Percentiles rank a stretch among this genome's conserved stretches.
Conservation (phyloP, 192 early-diverging fungal genomes). For the Backusella mclennaniae region DNA sequence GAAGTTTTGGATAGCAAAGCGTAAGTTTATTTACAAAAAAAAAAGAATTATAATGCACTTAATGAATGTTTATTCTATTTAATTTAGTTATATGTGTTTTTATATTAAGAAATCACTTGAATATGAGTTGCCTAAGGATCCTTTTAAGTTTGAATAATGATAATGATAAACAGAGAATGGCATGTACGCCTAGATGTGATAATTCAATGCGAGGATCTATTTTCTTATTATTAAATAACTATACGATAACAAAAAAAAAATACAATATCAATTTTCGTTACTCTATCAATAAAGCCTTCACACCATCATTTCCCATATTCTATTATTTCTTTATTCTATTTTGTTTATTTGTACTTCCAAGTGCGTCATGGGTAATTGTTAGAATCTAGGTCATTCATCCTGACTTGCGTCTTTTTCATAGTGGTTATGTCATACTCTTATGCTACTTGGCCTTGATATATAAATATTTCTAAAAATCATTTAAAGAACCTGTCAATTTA, state of each 20-base stretch:
- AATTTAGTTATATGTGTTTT: slow-evolving; percentile 85
- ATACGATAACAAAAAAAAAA: too few relatives aligned
- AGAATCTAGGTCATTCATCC: too few relatives aligned
- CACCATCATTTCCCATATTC: too few relatives aligned
- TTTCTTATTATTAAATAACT: too few relatives aligned
- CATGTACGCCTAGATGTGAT: not conserved
- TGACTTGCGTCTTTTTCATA: too few relatives aligned
- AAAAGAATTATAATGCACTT: not conserved
- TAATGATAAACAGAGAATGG: not conserved
- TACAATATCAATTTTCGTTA: too few relatives aligned
- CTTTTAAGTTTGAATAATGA: slow-evolving; percentile 10
- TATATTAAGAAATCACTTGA: slow-evolving; percentile 72
- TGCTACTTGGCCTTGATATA: not conserved
- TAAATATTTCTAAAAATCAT: not conserved
- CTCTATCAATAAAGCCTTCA: too few relatives aligned
- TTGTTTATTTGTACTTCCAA: too few relatives aligned
- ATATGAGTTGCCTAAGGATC: slow-evolving; percentile 37
- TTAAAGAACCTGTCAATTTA: not conserved
- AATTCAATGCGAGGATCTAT: too few relatives aligned
- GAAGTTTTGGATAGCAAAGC: slow-evolving; percentile 78
- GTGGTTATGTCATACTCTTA: too few relatives aligned
- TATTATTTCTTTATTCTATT: too few relatives aligned
- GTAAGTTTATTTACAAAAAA: slow-evolving; percentile 31
- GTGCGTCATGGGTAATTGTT: too few relatives aligned
- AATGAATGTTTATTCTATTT: slow-evolving; percentile 8